phyloP scores from a whole-genome alignment of 495 filamentous ascomycete genomes.

The Lophiostoma macrostomum region DNA sequence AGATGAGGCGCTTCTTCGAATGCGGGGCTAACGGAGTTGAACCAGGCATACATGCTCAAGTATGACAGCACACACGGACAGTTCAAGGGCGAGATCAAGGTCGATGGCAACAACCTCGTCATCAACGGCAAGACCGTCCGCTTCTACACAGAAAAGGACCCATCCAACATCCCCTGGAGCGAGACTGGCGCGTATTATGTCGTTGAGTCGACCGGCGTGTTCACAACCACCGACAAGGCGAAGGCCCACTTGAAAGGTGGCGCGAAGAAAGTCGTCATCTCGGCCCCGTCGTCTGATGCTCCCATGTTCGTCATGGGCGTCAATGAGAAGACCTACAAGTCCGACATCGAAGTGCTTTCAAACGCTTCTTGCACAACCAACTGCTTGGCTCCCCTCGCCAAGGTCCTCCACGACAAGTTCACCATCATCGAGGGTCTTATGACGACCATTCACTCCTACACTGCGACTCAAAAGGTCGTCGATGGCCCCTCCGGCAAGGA shows the following conservation, averaged over 20 bases:
- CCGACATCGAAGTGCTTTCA: conserved; percentile 86
- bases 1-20: not conserved
- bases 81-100: conserved; percentile 87
- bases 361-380: conserved; percentile 99
- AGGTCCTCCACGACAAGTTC: conserved; percentile 98
- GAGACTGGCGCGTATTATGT: conserved; percentile 88
- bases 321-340: conserved; percentile 90
- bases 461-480: conserved; percentile 98
- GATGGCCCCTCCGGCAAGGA: conserved; percentile 97
- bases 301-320: conserved; percentile 99
- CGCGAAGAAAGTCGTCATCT: conserved; percentile 99
- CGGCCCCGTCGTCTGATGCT: conserved; percentile 95
- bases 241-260: conserved; percentile 94
- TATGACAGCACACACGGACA: conserved; percentile 95
- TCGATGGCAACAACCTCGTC: conserved; percentile 69
- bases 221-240: conserved; percentile 98
- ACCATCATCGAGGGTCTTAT: conserved; percentile 97
- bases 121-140: conserved; percentile 95
- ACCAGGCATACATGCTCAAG: conserved; percentile 96
- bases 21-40: conserved; percentile 21
- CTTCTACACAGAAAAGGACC: conserved; percentile 94
- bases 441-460: conserved; percentile 99
- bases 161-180: conserved; percentile 84
- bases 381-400: conserved; percentile 97
- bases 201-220: conserved; percentile 98